These are phyloP conservation scores for Podospora australis DNA, from an alignment of 495 filamentous ascomycete genomes.

Conservation along the genomic window DNA sequence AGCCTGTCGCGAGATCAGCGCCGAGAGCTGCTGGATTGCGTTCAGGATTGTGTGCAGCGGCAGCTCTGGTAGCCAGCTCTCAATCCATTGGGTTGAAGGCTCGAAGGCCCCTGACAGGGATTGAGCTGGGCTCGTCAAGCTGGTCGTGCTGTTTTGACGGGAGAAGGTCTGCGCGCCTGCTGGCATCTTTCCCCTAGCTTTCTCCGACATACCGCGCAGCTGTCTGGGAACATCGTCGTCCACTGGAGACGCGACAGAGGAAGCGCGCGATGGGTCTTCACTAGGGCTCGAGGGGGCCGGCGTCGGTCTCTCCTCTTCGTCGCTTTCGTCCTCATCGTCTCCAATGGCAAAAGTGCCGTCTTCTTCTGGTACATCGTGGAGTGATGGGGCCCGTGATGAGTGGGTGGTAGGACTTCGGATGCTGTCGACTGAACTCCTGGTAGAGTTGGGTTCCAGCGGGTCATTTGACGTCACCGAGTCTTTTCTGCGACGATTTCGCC, in stretches of 20 bases:
- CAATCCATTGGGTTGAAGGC: slow-evolving; percentile 77
- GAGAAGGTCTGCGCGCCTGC: slow-evolving; percentile 77
- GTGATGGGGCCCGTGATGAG: slow-evolving; percentile 50
- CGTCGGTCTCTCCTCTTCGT: slow-evolving; percentile 60
- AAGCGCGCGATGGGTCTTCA: slow-evolving; percentile 59
- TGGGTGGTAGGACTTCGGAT: slow-evolving; percentile 55
- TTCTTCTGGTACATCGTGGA: slow-evolving; percentile 75
- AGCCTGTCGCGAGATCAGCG: slow-evolving; percentile 38
- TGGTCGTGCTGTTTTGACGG: slow-evolving; percentile 85
- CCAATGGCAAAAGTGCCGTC: slow-evolving; percentile 79
- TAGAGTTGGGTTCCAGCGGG: slow-evolving; percentile 39
- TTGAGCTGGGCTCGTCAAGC: slow-evolving; percentile 57
- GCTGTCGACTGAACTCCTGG: slow-evolving; percentile 64
- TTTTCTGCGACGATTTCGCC: slow-evolving; percentile 67
- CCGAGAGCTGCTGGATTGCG: slow-evolving; percentile 59
- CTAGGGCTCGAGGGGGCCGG: slow-evolving; percentile 68
- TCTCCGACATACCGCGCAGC: slow-evolving; percentile 95
- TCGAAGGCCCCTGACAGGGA: slow-evolving; percentile 56
- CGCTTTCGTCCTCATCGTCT: slow-evolving; percentile 75
- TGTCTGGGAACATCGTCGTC: slow-evolving; percentile 79
- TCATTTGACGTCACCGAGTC: slow-evolving; percentile 47
- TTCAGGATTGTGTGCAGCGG: slow-evolving; percentile 87
- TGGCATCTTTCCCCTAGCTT: slow-evolving; percentile 95
- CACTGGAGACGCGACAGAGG: slow-evolving; percentile 57
- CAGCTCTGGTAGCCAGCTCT: slow-evolving; percentile 86